phyloP scores from a whole-genome alignment of 441 rosid genomes.

The Raphanus hybrid region DNA sequence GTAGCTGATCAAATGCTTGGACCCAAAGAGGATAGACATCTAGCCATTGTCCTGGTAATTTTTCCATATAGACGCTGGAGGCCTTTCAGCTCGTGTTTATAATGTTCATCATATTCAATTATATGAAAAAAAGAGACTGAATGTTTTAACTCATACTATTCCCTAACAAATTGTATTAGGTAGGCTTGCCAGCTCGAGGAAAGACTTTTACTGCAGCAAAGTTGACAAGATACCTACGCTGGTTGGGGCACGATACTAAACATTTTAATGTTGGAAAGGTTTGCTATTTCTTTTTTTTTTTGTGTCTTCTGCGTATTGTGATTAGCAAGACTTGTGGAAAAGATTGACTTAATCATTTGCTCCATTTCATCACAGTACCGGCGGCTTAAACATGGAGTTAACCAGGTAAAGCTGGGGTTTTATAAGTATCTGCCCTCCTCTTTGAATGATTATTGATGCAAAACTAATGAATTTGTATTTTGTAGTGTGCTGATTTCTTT shows the following conservation, averaged over 20 bases:
- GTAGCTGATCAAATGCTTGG: constrained; percentile 99
- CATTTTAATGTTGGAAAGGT: constrained; percentile 99
- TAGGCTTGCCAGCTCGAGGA: constrained; percentile 99
- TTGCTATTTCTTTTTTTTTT: constrained; percentile 12
- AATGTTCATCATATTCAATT: no score
- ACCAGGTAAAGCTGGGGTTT: constrained; percentile 60
- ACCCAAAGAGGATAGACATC: constrained; percentile 94
- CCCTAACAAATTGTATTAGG: constrained; percentile 51
- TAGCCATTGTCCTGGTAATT: constrained; percentile 92
- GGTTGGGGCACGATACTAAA: constrained; percentile 99
- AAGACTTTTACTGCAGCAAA: constrained; percentile 98
- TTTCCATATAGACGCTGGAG: constrained; percentile 15
- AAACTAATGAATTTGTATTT: constrained; percentile 23
- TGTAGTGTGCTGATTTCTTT: constrained; percentile 97
- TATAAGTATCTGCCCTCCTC: constrained; percentile 15
- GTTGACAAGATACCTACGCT: constrained; percentile 97
- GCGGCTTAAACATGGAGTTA: constrained; percentile 93
- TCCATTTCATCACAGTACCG: constrained; percentile 76
- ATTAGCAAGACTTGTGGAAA: constrained; percentile 21
- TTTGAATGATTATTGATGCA: constrained; percentile 33
- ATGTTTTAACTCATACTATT: no score
- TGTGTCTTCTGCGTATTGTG: constrained; percentile 3
- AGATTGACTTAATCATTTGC: constrained; percentile 35
- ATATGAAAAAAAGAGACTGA: no score
- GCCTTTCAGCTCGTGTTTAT: constrained; percentile 2